Evolutionary conservation across 805 yeast genomes (phyloP).

Genomic region (Lipomyces yamadae): DNA sequence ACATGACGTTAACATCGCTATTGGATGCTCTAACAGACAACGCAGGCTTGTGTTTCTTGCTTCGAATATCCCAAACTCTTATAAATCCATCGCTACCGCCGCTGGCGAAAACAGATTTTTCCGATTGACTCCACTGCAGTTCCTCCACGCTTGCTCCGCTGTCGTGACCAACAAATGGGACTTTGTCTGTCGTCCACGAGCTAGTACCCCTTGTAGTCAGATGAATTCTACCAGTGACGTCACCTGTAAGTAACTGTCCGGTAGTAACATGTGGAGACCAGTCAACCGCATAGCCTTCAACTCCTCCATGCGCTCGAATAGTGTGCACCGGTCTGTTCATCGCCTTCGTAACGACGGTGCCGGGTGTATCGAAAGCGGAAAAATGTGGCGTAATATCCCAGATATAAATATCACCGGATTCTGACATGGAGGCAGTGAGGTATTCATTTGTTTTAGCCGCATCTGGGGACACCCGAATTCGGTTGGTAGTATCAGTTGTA

Average conservation of each 20-base stretch:
- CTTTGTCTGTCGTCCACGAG: slow-evolving; percentile 82
- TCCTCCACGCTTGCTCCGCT: slow-evolving; percentile 81
- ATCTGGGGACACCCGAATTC: slow-evolving; percentile 83
- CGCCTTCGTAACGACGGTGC: slow-evolving; percentile 75
- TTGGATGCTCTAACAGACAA: slow-evolving; percentile 77
- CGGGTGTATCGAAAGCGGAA: slow-evolving; percentile 87
- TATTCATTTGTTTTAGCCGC: slow-evolving; percentile 76
- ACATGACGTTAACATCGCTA: slow-evolving; percentile 89
- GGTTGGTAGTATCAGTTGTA: slow-evolving; percentile 80
- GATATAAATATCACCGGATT: slow-evolving; percentile 85
- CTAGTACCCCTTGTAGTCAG: slow-evolving; percentile 76
- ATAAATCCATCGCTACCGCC: slow-evolving; percentile 91
- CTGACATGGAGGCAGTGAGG: slow-evolving; percentile 85
- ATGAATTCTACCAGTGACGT: slow-evolving; percentile 80
- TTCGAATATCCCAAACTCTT: slow-evolving; percentile 96
- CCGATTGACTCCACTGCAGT: slow-evolving; percentile 93
- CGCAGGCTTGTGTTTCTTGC: slow-evolving; percentile 90
- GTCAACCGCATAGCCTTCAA: slow-evolving; percentile 97
- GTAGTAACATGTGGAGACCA: slow-evolving; percentile 88
- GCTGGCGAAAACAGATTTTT: slow-evolving; percentile 92
- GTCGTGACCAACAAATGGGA: slow-evolving; percentile 61
- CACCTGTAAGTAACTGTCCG: slow-evolving; percentile 84
- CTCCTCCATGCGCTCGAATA: slow-evolving; percentile 81
- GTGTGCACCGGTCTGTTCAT: slow-evolving; percentile 83
- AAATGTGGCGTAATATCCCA: slow-evolving; percentile 80